A percentile compares a stretch with the other conserved stretches of the same genome.
Evolutionary conservation across 352 stramenopile species (phyloP).

Genomic region (Phytophthora pisi): DNA sequence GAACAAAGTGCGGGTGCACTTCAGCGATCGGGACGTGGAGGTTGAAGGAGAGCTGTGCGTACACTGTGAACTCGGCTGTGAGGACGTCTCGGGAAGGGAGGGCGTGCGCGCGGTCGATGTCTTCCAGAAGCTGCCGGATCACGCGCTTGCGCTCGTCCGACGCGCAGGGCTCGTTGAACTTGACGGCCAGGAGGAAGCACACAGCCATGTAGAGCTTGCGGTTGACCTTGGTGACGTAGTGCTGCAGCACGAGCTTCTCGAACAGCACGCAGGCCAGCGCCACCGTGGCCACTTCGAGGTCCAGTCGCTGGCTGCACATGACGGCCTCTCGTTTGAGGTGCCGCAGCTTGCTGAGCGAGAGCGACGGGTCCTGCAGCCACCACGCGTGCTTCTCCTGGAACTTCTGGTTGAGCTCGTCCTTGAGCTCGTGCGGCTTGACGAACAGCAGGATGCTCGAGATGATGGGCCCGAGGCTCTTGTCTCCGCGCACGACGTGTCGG

Average conservation of each 20-base stretch:
- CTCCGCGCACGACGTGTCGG: conserved; percentile 77
- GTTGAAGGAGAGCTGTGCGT: conserved; percentile 89
- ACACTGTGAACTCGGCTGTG: conserved; percentile 90
- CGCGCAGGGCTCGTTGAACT: conserved; percentile 89
- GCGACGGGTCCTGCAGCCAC: conserved; percentile 84
- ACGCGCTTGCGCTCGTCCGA: conserved; percentile 67
- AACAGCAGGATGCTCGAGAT: conserved; percentile 95
- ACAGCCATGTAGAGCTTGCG: conserved; percentile 96
- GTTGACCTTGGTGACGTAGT: conserved; percentile 96
- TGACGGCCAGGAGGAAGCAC: conserved; percentile 94
- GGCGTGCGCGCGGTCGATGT: conserved; percentile 83
- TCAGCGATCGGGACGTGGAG: conserved; percentile 84
- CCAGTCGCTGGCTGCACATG: conserved; percentile 68
- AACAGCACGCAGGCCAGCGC: conserved; percentile 97
- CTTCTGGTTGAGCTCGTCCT: conserved; percentile 97
- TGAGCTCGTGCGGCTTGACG: conserved; percentile 95
- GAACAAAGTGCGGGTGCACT: conserved; percentile 88
- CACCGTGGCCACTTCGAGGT: conserved; percentile 94
- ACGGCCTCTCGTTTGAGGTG: conserved; percentile 93
- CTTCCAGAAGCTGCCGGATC: conserved; percentile 72
- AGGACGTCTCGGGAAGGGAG: conserved; percentile 86
- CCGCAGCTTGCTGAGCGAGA: conserved; percentile 97
- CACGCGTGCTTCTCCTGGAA: conserved; percentile 94
- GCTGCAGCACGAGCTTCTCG: conserved; percentile 95
- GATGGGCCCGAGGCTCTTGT: conserved; percentile 92